phyloP scores from a whole-genome alignment of 345 rosid species.

The Geranium rotundifolium region DNA sequence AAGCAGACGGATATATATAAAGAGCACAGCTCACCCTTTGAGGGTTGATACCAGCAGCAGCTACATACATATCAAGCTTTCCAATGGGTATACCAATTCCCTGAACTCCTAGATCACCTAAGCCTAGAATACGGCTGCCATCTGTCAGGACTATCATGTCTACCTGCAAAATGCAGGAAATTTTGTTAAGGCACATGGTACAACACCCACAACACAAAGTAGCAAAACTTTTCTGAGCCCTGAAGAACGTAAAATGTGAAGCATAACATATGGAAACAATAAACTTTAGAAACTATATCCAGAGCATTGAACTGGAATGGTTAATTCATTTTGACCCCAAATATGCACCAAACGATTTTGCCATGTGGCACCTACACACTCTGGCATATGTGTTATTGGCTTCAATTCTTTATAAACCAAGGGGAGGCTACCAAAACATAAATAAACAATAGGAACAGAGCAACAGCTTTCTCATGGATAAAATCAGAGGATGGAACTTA shows the following conservation, averaged over 20 bases:
- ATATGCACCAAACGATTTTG: too few species aligned
- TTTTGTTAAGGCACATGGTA: slow-evolving; percentile 4
- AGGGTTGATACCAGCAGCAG: slow-evolving; percentile 98
- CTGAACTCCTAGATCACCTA: slow-evolving; percentile 98
- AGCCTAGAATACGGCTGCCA: slow-evolving; percentile 95
- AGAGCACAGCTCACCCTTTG: slow-evolving; percentile 49
- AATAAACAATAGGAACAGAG: too few species aligned
- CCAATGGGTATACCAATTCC: slow-evolving; percentile 97
- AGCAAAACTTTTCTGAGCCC: background rate
- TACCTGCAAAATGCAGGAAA: slow-evolving; percentile 38
- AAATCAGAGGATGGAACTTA: background rate
- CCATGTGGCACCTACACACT: too few species aligned
- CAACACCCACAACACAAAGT: background rate
- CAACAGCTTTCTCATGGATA: background rate
- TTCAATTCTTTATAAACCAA: background rate
- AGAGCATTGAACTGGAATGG: too few species aligned
- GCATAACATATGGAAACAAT: too few species aligned
- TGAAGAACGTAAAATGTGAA: background rate
- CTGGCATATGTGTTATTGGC: too few species aligned
- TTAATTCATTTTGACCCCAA: too few species aligned
- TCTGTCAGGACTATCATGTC: slow-evolving; percentile 97
- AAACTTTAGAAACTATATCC: too few species aligned
- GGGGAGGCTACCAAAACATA: background rate
- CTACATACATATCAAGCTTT: slow-evolving; percentile 94
- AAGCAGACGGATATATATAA: slow-evolving; percentile 2